These are phyloP conservation scores for Solanum clarkiae DNA, from an alignment of 257 asterid species.

Conservation along the genomic window DNA sequence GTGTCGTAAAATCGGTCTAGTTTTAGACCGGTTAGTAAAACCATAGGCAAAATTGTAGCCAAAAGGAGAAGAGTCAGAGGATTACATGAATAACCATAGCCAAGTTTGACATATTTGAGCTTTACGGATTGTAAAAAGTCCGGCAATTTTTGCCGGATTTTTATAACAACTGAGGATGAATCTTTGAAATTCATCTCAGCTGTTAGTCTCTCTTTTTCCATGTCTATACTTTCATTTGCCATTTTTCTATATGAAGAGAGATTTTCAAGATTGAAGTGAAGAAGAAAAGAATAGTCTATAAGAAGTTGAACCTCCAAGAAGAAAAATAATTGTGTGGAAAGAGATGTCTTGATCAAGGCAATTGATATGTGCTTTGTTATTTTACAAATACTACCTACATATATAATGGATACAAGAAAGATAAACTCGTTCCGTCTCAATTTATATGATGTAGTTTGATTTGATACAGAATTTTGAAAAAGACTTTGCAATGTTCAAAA, in stretches of 20 bases:
- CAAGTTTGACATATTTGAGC: slow-evolving; percentile 52
- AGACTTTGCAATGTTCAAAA: too few relatives aligned
- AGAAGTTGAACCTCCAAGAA: not conserved
- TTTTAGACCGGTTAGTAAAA: slow-evolving; percentile 11
- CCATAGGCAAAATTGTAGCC: slow-evolving; percentile 18
- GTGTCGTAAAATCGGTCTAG: slow-evolving; percentile 19
- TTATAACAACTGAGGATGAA: slow-evolving; percentile 27
- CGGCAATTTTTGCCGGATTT: slow-evolving; percentile 24
- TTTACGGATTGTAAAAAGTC: slow-evolving; percentile 38
- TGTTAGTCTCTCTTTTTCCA: slow-evolving; percentile 33
- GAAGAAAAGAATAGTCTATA: not conserved
- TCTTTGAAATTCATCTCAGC: slow-evolving; percentile 43
- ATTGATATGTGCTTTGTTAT: too few relatives aligned
- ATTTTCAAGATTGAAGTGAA: not conserved
- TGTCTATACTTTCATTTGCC: slow-evolving; percentile 18
- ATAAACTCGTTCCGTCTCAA: not conserved
- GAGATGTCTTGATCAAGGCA: not conserved
- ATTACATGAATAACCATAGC: slow-evolving; percentile 54
- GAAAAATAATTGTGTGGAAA: not conserved
- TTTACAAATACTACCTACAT: not conserved
- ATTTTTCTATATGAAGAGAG: not conserved
- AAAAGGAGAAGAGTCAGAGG: slow-evolving; percentile 29
- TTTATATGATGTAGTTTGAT: too few relatives aligned
- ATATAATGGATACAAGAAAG: slow-evolving; percentile 2
- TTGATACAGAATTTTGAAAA: too few relatives aligned